Evolutionary conservation across 1,284 basidiomycete genomes (phyloP).

Genomic region (Ustilago sp.): DNA sequence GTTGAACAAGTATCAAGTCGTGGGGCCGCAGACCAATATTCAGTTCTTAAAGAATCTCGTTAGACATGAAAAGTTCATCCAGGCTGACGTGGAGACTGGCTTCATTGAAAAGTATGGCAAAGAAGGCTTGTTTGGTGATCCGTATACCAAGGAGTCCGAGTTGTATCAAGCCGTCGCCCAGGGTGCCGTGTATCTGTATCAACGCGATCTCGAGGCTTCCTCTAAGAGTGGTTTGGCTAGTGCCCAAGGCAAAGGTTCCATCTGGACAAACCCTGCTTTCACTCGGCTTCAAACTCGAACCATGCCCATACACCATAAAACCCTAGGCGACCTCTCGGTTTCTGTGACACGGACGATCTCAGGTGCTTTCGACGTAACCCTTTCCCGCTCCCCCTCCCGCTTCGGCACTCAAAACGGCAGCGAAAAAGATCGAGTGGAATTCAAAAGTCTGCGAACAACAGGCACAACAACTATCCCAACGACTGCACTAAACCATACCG

Average conservation of each 20-base stretch:
- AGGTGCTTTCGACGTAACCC: slow-evolving; percentile 5
- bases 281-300: not conserved
- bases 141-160: slow-evolving; percentile 17
- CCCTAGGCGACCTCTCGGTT: slow-evolving; percentile 20
- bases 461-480: slow-evolving; percentile 11
- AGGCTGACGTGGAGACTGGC: slow-evolving; percentile 89
- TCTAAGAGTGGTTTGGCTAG: slow-evolving; percentile 78
- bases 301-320: slow-evolving; percentile 21
- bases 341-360: not conserved
- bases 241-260: not conserved
- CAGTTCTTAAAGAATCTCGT: slow-evolving; percentile 86
- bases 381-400: not conserved
- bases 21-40: slow-evolving; percentile 89
- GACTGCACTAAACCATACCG: slow-evolving; percentile 13
- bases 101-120: slow-evolving; percentile 76
- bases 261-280: slow-evolving; percentile 22
- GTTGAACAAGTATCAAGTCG: slow-evolving; percentile 87
- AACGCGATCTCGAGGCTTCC: slow-evolving; percentile 11
- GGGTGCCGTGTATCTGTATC: slow-evolving; percentile 17
- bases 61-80: slow-evolving; percentile 80
- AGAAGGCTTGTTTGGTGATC: slow-evolving; percentile 36
- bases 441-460: slow-evolving; percentile 74
- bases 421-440: not conserved
- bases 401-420: not conserved
- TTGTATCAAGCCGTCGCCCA: slow-evolving; percentile 33